Evolutionary conservation across 2,329 filamentous ascomycete genomes (phyloP), one percentile per base, ranked within the genome.

Genomic region (Talaromyces sp.): DNA sequence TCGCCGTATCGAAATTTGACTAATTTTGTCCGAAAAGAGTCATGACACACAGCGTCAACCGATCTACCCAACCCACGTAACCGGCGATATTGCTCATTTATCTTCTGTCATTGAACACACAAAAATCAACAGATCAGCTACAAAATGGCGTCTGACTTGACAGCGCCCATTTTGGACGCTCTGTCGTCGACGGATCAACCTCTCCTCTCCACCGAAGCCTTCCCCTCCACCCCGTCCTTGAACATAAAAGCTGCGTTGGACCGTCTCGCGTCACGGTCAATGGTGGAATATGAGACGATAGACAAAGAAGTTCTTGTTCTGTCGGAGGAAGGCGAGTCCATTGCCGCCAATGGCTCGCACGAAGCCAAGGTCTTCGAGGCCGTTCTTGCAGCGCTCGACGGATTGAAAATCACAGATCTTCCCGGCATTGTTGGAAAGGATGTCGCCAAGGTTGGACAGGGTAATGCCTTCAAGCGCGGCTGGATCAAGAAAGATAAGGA

Each of bases 241-340:
- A 82, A 84, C 60, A 78, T 97, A 70, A 97, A 97, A 79, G 88
- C 89, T 63, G 89, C 91, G 31, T 81, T 97, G 63, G 94, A 97
- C 77, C 85, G 91, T 65, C 83, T 99, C 55, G 82, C 81, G 31
- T 94, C 90, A 60, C 84, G 93, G 66, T 87, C 86, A 53, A 97
- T 97, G 91, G 80, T 97, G 63, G 80, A 82, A 64, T 97, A 96
- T 75, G 85, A 95, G 66, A 88, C 89, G 48, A 81, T 91, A 61
- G 91, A 97, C 65, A 81, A 82, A 54, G 90, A 97, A 71, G 85
- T 92, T 68, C 83, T 87, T 13, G 68, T 86, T 36, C 78, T 97
- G 33, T 94, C 95, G 60, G 76, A 83, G 31, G 89, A 93, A 70
- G 89, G 84, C 11, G 80, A 89, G 70, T 80, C 83, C 64, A 89